A percentile compares a stretch with the other conserved stretches of the same genome.
phyloP scores from a whole-genome alignment of 495 filamentous ascomycete species.

The Tuber borchii region DNA sequence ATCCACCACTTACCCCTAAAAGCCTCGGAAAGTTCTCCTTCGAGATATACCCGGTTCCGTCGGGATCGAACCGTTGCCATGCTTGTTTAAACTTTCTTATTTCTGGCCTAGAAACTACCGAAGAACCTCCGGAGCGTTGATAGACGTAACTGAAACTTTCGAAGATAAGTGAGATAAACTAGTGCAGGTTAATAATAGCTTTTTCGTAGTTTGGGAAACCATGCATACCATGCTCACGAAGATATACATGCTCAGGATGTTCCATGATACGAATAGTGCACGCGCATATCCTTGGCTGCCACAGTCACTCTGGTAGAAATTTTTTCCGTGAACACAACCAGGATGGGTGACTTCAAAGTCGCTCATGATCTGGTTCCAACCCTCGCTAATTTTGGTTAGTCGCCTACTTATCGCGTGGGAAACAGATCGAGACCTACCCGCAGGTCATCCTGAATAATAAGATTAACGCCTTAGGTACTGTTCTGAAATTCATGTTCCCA shows the following conservation, averaged over 20 bases:
- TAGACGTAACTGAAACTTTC: conserved; percentile 99
- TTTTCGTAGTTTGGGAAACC: not conserved
- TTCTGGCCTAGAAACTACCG: conserved; percentile 80
- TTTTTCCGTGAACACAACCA: conserved; percentile 59
- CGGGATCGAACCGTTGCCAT: conserved; percentile 90
- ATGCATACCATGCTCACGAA: conserved; percentile 70
- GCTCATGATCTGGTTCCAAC: conserved; percentile 96
- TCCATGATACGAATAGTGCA: conserved; percentile 88
- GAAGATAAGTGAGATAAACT: conserved; percentile 94
- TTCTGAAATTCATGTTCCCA: conserved; percentile 85
- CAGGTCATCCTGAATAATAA: conserved; percentile 86
- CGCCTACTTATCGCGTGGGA: not conserved
- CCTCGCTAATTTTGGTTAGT: conserved; percentile 50
- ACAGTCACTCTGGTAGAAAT: conserved; percentile 84
- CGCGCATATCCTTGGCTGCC: conserved; percentile 83
- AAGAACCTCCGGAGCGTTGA: conserved; percentile 80
- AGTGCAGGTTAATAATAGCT: conserved; percentile 3
- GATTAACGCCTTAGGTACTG: conserved; percentile 86
- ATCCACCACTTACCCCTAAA: conserved; percentile 58
- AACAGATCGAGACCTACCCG: conserved; percentile 46
- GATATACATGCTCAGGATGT: conserved; percentile 99
- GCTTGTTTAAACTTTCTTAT: conserved; percentile 96
- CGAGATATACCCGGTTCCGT: conserved; percentile 81
- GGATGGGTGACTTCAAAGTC: conserved; percentile 80
- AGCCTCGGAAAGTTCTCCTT: conserved; percentile 88